Base-by-base conservation (phyloP, 2,329 filamentous ascomycete species). In the Curvularia sp. region DNA sequence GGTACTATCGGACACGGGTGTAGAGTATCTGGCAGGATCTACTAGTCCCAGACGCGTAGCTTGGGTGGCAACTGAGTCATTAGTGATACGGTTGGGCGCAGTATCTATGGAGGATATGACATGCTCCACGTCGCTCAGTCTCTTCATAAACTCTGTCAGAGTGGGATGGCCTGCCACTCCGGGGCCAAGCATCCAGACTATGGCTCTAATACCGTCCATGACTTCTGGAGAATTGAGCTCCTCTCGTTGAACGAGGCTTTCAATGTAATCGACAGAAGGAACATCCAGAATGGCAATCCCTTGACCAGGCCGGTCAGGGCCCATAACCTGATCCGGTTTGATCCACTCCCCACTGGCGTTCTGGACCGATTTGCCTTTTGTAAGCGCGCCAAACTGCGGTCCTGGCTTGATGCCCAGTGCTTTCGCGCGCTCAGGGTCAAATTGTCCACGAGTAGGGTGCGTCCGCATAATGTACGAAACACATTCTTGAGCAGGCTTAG, bases 401-500 rank as follows among this genome's bases (percentile, higher is more conserved):
- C 86, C 88, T 52, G 81, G 83, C 20, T 79, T 78, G 0, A 98
- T 85, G 1, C 89, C 89, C 2, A 93, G 79, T 28, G 80, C 81
- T 60, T 80, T 82, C 0, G 93, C 94, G 57, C 82, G 86, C 48
- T 84, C 74, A 0, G 86, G 79, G 60, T 91, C 83, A 71, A 99
- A 97, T 69, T 89, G 94, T 52, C 95, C 95, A 53, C 95, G 86
- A 53, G 89, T 84, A 38, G 88, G 82, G 62, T 92, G 87, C 53
- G 86, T 87, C 66, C 92, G 91, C 72, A 96, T 84, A 57, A 99
- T 89, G 76, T 99, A 99, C 57, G 90, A 96, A 66, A 97, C 81
- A 5, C 92, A 88, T 47, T 88, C 87, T 28, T 81, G 80, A 0
- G 86, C 86, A 5, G 88, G 89, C 20, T 81, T 79, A 0, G 91